A percentile compares a stretch with the other conserved stretches of the same genome.
These are phyloP conservation scores for Scolecobasidium constrictum DNA, from an alignment of 2,329 filamentous ascomycete species.

Conservation along the genomic window DNA sequence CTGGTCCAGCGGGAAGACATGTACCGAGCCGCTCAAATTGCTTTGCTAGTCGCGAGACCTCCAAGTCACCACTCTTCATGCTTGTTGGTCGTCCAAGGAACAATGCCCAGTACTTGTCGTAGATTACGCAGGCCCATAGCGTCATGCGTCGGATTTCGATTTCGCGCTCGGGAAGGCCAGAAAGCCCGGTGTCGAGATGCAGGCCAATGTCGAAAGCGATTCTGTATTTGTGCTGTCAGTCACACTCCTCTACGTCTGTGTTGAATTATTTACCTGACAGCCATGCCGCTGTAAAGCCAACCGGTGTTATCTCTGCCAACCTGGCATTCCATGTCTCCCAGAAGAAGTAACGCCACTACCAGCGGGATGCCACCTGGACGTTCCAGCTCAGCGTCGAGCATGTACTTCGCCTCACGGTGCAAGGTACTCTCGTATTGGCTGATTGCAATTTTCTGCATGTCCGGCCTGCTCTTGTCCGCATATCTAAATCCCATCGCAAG, in stretches of 20 bases:
- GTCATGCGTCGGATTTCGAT: slow-evolving; percentile 39
- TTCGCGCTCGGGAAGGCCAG: slow-evolving; percentile 35
- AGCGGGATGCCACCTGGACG: slow-evolving; percentile 41
- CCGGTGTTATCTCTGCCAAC: slow-evolving; percentile 43
- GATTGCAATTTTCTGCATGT: slow-evolving; percentile 37
- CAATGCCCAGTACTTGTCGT: slow-evolving; percentile 46
- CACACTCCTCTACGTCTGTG: slow-evolving; percentile 11
- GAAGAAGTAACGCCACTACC: slow-evolving; percentile 40
- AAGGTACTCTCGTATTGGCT: slow-evolving; percentile 40
- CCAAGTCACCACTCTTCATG: slow-evolving; percentile 43
- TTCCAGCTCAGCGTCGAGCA: slow-evolving; percentile 44
- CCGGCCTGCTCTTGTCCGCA: slow-evolving; percentile 37
- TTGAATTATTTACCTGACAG: slow-evolving; percentile 16
- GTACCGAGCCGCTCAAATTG: slow-evolving; percentile 34
- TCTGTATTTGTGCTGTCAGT: slow-evolving; percentile 28
- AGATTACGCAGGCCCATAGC: slow-evolving; percentile 41
- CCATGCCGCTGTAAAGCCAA: slow-evolving; percentile 43
- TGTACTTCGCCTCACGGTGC: slow-evolving; percentile 43
- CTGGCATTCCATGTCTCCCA: slow-evolving; percentile 44
- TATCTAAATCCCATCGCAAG: slow-evolving; percentile 43
- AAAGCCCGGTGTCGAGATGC: slow-evolving; percentile 34
- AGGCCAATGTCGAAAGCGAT: slow-evolving; percentile 39
- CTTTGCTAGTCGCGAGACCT: slow-evolving; percentile 36
- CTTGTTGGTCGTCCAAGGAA: slow-evolving; percentile 43
- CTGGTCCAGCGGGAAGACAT: slow-evolving; percentile 22